Percentiles rank a stretch among this genome's conserved stretches.
phyloP scores from a whole-genome alignment of 441 rosid genomes.

The Geranium incanum region DNA sequence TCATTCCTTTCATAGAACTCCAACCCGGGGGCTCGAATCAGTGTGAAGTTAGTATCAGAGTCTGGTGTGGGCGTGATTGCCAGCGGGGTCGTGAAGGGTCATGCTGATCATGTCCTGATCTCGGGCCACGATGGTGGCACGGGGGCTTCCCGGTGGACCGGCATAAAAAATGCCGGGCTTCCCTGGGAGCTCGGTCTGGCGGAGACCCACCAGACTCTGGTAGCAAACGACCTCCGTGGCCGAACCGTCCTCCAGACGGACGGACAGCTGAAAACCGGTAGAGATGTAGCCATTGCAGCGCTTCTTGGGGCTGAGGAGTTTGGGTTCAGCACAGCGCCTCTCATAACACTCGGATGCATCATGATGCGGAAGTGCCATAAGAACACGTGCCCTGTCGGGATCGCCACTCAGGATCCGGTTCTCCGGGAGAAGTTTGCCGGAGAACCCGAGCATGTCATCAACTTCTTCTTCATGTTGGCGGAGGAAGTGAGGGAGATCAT shows the following conservation, averaged over 20 bases:
- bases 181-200: conserved; percentile 99
- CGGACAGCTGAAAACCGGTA: conserved; percentile 98
- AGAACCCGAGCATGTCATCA: conserved; percentile 97
- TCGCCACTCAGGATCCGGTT: conserved; percentile 99
- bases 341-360: conserved; percentile 96
- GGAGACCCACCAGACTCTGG: conserved; percentile 98
- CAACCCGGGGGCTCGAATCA: conserved; percentile 88
- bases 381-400: conserved; percentile 98
- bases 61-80: conserved; percentile 99
- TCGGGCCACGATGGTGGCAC: conserved; percentile 99
- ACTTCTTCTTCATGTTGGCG: conserved; percentile 97
- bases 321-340: conserved; percentile 99
- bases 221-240: conserved; percentile 99
- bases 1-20: conserved; percentile 53
- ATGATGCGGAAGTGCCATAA: conserved; percentile 99
- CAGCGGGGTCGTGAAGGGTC: conserved; percentile 99
- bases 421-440: conserved; percentile 98
- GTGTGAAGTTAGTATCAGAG: conserved; percentile 96
- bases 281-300: conserved; percentile 96
- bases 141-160: conserved; percentile 99
- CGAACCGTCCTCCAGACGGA: conserved; percentile 96
- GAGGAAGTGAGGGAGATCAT: conserved; percentile 98
- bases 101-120: conserved; percentile 95
- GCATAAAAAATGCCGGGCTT: conserved; percentile 97
- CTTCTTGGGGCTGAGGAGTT: conserved; percentile 99